A percentile compares a stretch with the other conserved stretches of the same genome.
Conservation (phyloP, 169 alveolate species). For the Plasmodium relictum region DNA sequence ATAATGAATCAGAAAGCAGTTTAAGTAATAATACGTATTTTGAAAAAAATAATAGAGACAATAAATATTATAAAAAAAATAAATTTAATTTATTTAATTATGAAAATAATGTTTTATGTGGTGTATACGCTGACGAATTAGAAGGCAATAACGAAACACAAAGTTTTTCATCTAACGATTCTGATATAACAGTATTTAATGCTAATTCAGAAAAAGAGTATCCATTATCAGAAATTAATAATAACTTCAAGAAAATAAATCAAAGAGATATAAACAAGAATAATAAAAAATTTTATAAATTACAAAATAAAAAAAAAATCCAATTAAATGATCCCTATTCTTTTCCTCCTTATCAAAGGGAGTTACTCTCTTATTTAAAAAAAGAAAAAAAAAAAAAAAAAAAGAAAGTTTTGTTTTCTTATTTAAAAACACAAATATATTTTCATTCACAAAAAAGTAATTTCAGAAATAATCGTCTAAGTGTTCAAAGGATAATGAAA, state of each 20-base stretch:
- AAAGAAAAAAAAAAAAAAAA: conserved; percentile 35
- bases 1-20: background rate
- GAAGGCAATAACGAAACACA: background rate
- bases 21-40: background rate
- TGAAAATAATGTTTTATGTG: conserved; percentile 11
- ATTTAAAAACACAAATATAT: conserved; percentile 30
- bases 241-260: background rate
- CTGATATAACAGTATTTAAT: background rate
- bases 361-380: conserved; percentile 34
- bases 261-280: conserved; percentile 2
- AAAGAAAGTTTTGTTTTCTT: conserved; percentile 58
- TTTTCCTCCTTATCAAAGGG: conserved; percentile 52
- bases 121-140: conserved; percentile 5
- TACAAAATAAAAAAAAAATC: conserved; percentile 10
- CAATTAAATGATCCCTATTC: conserved; percentile 31
- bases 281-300: conserved; percentile 1
- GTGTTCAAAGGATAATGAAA: conserved; percentile 44
- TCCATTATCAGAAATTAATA: background rate
- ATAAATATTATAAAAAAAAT: background rate
- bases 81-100: conserved; percentile 13
- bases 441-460: conserved; percentile 1
- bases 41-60: background rate
- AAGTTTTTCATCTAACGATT: background rate
- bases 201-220: background rate
- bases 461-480: conserved; percentile 14